A percentile compares a stretch with the other conserved stretches of the same genome.
phyloP scores from a whole-genome alignment of 805 yeast species.

The Torulaspora delbrueckii region DNA sequence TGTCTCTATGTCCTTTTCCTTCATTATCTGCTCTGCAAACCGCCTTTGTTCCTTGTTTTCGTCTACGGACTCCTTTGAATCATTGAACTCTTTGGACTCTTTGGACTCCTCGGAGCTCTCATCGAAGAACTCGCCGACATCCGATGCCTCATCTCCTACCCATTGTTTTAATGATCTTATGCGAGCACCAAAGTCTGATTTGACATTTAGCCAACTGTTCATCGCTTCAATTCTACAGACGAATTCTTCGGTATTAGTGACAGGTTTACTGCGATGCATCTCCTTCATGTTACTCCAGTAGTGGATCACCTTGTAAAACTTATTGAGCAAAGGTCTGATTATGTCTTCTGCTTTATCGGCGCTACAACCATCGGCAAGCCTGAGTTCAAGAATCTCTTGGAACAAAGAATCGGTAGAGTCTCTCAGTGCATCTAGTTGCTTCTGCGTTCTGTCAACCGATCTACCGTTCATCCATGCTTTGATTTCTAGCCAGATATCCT shows the following conservation, averaged over 20 bases:
- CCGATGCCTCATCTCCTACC: constrained; percentile 81
- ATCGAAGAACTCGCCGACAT: constrained; percentile 44
- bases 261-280: constrained; percentile 74
- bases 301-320: constrained; percentile 62
- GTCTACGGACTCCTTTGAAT: constrained; percentile 15
- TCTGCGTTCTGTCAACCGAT: constrained; percentile 70
- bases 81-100: constrained; percentile 10
- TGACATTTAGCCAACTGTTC: constrained; percentile 76
- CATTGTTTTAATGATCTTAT: constrained; percentile 58
- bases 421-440: constrained; percentile 62
- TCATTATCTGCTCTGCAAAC: constrained; percentile 77
- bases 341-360: constrained; percentile 42
- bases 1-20: constrained; percentile 69
- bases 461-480: constrained; percentile 78
- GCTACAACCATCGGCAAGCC: constrained; percentile 43
- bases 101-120: constrained; percentile 20
- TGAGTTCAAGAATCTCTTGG: constrained; percentile 62
- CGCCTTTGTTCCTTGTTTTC: constrained; percentile 61
- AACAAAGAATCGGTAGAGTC: constrained; percentile 68
- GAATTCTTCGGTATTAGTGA: constrained; percentile 60
- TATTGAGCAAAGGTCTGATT: constrained; percentile 53
- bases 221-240: constrained; percentile 64
- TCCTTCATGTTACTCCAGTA: constrained; percentile 76
- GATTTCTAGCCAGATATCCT: constrained; percentile 78
- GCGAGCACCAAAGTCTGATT: constrained; percentile 62